Evolutionary conservation across 768 basidiomycete genomes (phyloP), one percentile per base, ranked within the genome.

Genomic region (Phallus indusiatus): DNA sequence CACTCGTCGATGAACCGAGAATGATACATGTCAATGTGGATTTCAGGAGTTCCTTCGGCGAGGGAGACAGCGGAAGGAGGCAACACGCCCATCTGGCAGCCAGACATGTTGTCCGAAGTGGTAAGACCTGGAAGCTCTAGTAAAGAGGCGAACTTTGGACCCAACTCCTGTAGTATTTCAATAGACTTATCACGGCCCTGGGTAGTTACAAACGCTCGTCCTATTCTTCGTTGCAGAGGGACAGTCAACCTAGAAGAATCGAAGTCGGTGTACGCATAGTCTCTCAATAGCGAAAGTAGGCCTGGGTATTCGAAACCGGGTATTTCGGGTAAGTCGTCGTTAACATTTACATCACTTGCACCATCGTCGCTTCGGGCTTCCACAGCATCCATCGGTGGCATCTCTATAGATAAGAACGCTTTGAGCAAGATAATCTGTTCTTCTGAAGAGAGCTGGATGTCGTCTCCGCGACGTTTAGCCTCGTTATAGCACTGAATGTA

Each of bases 401-500:
- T 66, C 24, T 74, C 67, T 8, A 71, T 65, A 2, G 78, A 73
- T 7, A 77, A 75, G 28, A 73, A 74, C 0, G 78, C 63, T 16
- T 59, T 53, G 17, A 59, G 18, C 17, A 86, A 63, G 7, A 76
- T 66, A 47, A 77, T 76, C 73, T 81, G 79, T 42, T 83, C 81
- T 7, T 68, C 62, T 0, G 63, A 2, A 0, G 64, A 61, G 48
- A 84, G 72, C 4, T 71, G 68, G 0, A 67, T 63, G 52, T 73
- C 56, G 36, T 62, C 62, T 7, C 67, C 67, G 17, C 54, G 64
- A 62, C 62, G 53, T 63, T 72, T 67, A 12, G 75, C 67, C n/a
- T 71, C 62, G 56, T 70, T 70, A 65, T 82, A 84, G 12, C 78
- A 66, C 36, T 79, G 71, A 33, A 85, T 67, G 61, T 76, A 71